Evolutionary conservation across 257 asterid species (phyloP).

Genomic region (Ocimum tenuiflorum): DNA sequence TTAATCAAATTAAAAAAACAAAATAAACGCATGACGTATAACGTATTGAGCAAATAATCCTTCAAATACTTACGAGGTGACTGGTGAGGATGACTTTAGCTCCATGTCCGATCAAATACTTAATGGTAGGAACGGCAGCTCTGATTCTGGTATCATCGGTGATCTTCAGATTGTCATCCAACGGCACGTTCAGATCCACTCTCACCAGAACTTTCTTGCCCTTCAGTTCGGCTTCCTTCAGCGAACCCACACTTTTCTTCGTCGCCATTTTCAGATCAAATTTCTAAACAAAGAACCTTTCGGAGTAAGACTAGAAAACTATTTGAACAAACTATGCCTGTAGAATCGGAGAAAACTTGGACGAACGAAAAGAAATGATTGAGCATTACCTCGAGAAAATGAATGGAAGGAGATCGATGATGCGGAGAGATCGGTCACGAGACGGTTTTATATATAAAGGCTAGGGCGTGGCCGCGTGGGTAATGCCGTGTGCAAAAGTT

Average conservation of each 20-base stretch:
- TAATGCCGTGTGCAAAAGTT: too few species aligned
- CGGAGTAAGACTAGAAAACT: neutral
- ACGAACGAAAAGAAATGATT: too few species aligned
- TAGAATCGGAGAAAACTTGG: neutral
- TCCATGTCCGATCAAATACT: slow-evolving; percentile 49
- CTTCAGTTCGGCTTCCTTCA: slow-evolving; percentile 46
- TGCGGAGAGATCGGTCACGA: neutral
- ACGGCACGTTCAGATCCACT: slow-evolving; percentile 75
- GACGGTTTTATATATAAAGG: neutral
- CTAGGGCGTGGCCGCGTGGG: neutral
- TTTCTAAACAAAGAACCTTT: neutral
- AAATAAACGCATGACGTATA: neutral
- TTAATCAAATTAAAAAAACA: too few species aligned
- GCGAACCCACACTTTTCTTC: slow-evolving; percentile 69
- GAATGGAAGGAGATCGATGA: neutral
- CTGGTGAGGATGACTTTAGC: slow-evolving; percentile 54
- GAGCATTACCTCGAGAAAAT: neutral
- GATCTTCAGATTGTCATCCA: slow-evolving; percentile 55
- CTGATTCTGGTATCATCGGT: slow-evolving; percentile 77
- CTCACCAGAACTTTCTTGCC: slow-evolving; percentile 64
- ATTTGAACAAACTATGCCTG: neutral
- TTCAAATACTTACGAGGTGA: slow-evolving; percentile 26
- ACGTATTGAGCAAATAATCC: neutral
- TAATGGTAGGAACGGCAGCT: slow-evolving; percentile 74
- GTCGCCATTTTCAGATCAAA: slow-evolving; percentile 6